These are phyloP conservation scores for Heterobasidion irregulare DNA, from an alignment of 1,284 basidiomycete species.

Conservation along the genomic window DNA sequence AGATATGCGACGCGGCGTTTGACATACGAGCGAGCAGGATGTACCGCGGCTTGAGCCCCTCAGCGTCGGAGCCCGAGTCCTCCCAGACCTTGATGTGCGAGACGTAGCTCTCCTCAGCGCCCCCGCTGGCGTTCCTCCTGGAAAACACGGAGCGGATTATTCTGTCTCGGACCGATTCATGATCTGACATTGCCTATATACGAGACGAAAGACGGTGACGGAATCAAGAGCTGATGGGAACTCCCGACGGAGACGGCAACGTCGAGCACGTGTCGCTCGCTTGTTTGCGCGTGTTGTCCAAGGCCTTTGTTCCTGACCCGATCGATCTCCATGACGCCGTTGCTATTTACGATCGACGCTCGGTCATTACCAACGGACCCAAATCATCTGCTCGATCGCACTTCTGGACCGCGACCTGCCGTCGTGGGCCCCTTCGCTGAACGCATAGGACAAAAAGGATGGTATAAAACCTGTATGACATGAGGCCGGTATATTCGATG, in stretches of 20 bases:
- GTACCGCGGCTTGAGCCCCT: conserved; percentile 74
- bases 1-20: neutral
- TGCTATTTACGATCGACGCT: neutral
- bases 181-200: conserved; percentile 40
- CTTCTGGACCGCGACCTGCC: no score
- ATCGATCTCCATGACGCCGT: neutral
- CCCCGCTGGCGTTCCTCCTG: conserved; percentile 52
- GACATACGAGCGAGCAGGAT: conserved; percentile 81
- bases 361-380: neutral
- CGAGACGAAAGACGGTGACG: neutral
- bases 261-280: neutral
- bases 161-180: conserved; percentile 44
- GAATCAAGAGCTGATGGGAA: neutral
- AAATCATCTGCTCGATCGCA: neutral
- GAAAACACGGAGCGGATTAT: conserved; percentile 84
- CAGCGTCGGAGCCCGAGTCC: conserved; percentile 55
- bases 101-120: conserved; percentile 71
- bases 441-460: no score
- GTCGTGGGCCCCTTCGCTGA: no score
- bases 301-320: conserved; percentile 10
- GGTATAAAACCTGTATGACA: no score
- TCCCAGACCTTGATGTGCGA: conserved; percentile 90
- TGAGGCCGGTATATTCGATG: no score
- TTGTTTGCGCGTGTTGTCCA: conserved; percentile 16
- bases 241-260: neutral